Evolutionary conservation across 441 rosid genomes (phyloP), one percentile per base, ranked within the genome.

Genomic region (Croton setiger): DNA sequence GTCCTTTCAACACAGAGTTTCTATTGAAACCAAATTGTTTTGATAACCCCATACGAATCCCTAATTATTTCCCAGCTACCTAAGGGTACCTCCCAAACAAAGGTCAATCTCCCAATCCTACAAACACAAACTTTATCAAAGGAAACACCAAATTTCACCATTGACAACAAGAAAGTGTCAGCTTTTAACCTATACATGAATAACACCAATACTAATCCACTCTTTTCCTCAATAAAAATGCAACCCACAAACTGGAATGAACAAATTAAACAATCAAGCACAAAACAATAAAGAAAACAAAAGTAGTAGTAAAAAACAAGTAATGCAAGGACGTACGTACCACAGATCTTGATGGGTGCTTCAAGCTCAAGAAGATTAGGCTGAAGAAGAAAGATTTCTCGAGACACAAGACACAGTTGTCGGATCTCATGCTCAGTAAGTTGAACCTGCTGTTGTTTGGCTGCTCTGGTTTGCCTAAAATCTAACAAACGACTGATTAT

Each of bases 291-390:
- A 35, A 2, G 6, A 33, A 20, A 64, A 62, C 7, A 53, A 37
- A 27, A 27, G 2, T 27, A 55, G 66, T 14, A 59, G 57, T 12
- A 35, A 23, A 8, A n/a, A 53, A 45, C 63, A 47, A 44, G 35
- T 60, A 63, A 8, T 41, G 15, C 64, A 27, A 27, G 15, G 1
- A 63, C 9, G 60, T 81, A 63, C 9, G 60, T 81, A 93, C 98
- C 98, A 63, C 98, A 91, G 93, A 93, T 89, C 93, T 93, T 91
- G 81, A 93, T 88, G 73, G 98, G 98, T 51, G 98, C 97, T 74
- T 88, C 91, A 49, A 93, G 94, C 75, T 89, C 98, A 39, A 93
- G 96, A 67, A 93, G 98, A 78, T 78, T 88, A 41, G 98, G 95
- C 73, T 93, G 98, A 13, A 83, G 89, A 71, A 93, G 93, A 62